These are phyloP conservation scores for Cladophialophora exuberans DNA, from an alignment of 2,329 filamentous ascomycete species.

Conservation along the genomic window DNA sequence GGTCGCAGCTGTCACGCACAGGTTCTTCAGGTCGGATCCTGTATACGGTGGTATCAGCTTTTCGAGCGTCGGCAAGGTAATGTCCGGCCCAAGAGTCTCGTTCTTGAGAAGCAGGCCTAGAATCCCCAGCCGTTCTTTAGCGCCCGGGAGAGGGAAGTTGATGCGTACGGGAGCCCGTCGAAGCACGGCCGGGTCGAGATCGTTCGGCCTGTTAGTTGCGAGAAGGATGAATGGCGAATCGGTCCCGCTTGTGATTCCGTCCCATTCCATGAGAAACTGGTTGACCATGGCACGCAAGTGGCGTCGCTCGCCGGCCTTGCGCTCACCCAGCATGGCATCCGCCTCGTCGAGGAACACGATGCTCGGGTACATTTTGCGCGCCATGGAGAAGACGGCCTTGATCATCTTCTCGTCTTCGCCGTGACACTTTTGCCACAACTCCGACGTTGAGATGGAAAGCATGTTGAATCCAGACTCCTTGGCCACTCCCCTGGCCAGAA, in stretches of 20 bases:
- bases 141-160: not conserved
- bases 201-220: not conserved
- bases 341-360: constrained; percentile 99
- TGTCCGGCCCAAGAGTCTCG: not conserved
- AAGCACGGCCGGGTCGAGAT: not conserved
- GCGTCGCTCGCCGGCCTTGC: not conserved
- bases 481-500: constrained; percentile 78
- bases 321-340: constrained; percentile 53
- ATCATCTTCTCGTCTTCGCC: constrained; percentile 98
- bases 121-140: not conserved
- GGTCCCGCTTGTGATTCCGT: not conserved
- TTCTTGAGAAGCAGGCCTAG: not conserved
- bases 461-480: constrained; percentile 74
- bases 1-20: not conserved
- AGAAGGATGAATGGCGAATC: not conserved
- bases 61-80: not conserved
- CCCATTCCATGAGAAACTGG: not conserved
- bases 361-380: constrained; percentile 91
- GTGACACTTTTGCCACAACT: not conserved
- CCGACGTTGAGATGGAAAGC: not conserved
- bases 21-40: not conserved
- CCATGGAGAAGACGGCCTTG: constrained; percentile 98
- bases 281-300: not conserved
- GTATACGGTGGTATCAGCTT: not conserved
- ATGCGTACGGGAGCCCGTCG: not conserved